A percentile compares a stretch with the other conserved stretches of the same genome.
phyloP scores from a whole-genome alignment of 768 basidiomycete species.

The Mycena polygramma region DNA sequence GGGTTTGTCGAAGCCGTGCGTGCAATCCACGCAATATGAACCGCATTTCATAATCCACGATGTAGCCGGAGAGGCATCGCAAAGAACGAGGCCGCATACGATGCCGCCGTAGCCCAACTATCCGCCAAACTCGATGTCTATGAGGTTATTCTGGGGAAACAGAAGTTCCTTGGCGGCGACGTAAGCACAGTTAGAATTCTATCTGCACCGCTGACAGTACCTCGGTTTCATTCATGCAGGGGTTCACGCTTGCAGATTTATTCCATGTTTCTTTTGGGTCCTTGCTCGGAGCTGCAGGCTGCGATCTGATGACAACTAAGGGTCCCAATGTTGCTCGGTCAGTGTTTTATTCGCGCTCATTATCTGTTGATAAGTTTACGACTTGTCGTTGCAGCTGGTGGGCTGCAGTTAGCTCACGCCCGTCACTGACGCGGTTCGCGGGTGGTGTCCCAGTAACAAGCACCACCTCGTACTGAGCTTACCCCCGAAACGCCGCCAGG shows the following conservation, averaged over 20 bases:
- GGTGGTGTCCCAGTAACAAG: too few relatives aligned
- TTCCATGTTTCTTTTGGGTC: conserved; percentile 58
- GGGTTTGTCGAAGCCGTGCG: background rate
- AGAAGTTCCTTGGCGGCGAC: conserved; percentile 57
- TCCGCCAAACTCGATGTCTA: conserved; percentile 55
- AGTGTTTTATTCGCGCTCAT: too few relatives aligned
- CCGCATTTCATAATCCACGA: too few relatives aligned
- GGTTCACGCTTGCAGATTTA: conserved; percentile 65
- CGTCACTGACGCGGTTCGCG: too few relatives aligned
- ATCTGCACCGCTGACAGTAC: too few relatives aligned
- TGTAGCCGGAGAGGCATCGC: conserved; percentile 24
- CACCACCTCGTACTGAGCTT: too few relatives aligned
- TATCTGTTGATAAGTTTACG: too few relatives aligned
- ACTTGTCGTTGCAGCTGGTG: too few relatives aligned
- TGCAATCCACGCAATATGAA: background rate
- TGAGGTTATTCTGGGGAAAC: conserved; percentile 57
- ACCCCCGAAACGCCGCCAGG: too few relatives aligned
- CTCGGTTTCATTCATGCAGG: conserved; percentile 11
- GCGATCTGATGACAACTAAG: conserved; percentile 41
- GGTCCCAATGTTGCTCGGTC: conserved; percentile 55
- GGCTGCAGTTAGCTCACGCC: too few relatives aligned
- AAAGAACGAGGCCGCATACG: background rate
- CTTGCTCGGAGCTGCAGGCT: conserved; percentile 30
- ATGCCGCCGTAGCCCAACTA: conserved; percentile 37
- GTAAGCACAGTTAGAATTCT: conserved; percentile 38